Conservation (phyloP, 148 eudicot species). For the Nyssa sinensis region DNA sequence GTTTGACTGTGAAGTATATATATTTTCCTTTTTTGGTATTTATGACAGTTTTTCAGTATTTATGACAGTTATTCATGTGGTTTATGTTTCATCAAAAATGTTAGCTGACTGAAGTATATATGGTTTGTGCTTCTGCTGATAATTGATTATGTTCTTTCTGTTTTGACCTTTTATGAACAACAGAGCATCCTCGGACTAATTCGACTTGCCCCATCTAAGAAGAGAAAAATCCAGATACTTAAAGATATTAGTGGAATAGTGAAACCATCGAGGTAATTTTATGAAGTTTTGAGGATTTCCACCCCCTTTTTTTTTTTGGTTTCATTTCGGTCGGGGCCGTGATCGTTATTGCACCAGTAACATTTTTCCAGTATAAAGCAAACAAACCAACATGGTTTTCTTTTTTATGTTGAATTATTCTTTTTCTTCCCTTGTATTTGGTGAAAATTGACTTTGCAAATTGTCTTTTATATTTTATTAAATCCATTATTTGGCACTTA, state of each 20-base stretch:
- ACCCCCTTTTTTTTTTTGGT: too few species aligned
- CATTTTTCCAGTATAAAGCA: not conserved
- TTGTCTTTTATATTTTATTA: too few species aligned
- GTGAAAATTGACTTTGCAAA: too few species aligned
- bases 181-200: conserved; percentile 41
- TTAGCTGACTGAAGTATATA: too few species aligned
- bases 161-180: not conserved
- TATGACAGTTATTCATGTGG: too few species aligned
- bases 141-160: not conserved
- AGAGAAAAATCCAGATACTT: conserved; percentile 45
- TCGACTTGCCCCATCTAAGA: conserved; percentile 48
- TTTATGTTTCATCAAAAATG: too few species aligned
- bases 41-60: too few species aligned
- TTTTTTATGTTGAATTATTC: too few species aligned
- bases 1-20: too few species aligned
- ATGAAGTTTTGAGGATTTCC: not conserved
- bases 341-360: not conserved
- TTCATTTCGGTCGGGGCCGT: not conserved
- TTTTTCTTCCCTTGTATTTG: too few species aligned
- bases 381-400: not conserved
- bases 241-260: conserved; percentile 47
- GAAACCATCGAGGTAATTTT: conserved; percentile 51
- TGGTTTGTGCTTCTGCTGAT: not conserved
- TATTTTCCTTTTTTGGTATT: not conserved
- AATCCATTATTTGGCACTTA: not conserved